Conservation (phyloP, 768 basidiomycete species). For the Strobilomyces echinocephalus region DNA sequence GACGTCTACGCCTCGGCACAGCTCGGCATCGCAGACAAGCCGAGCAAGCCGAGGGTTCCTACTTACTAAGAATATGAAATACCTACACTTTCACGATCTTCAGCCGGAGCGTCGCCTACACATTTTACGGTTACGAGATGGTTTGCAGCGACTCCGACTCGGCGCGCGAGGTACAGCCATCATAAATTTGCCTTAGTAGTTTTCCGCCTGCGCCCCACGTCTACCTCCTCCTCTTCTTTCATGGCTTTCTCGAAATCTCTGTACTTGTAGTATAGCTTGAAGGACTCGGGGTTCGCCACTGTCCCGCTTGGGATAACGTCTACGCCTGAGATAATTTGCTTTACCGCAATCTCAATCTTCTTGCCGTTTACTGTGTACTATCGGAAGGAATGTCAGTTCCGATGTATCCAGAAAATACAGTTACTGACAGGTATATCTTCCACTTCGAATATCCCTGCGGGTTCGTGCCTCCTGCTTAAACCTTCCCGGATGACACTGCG, state of each 20-base stretch:
- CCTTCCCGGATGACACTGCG: slow-evolving; percentile 51
- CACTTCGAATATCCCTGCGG: slow-evolving; percentile 59
- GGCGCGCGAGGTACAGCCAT: background rate
- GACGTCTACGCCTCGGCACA: no score
- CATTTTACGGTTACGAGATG: no score
- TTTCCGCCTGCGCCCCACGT: background rate
- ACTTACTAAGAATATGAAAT: no score
- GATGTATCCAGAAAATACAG: background rate
- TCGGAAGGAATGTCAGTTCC: background rate
- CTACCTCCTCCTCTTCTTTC: slow-evolving; percentile 16
- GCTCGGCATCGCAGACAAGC: no score
- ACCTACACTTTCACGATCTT: no score
- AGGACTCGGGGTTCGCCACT: slow-evolving; percentile 66
- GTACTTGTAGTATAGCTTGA: slow-evolving; percentile 61
- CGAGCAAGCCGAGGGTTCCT: no score
- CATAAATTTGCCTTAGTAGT: slow-evolving; percentile 12
- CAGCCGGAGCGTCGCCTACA: no score
- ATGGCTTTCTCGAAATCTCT: slow-evolving; percentile 41
- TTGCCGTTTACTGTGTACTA: slow-evolving; percentile 76
- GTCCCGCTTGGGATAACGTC: slow-evolving; percentile 66
- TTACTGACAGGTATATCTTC: slow-evolving; percentile 62
- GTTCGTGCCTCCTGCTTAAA: slow-evolving; percentile 73
- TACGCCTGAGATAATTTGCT: slow-evolving; percentile 69
- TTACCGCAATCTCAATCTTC: slow-evolving; percentile 77
- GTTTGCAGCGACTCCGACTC: no score